Evolutionary conservation across 306 rosid species (phyloP), one percentile per base, ranked within the genome.

Genomic region (Glycyrrhiza uralensis): DNA sequence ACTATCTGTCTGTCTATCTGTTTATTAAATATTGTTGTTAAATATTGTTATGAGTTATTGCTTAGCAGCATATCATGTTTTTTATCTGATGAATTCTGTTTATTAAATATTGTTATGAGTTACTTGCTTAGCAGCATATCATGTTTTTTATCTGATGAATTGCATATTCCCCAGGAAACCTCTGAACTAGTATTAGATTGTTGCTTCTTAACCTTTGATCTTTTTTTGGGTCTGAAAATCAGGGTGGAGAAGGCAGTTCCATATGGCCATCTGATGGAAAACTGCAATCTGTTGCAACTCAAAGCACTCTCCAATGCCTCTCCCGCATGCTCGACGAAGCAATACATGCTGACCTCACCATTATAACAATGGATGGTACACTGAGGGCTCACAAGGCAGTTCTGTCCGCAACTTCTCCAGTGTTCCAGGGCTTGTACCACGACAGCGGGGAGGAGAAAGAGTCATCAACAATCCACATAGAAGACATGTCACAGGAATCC

Each of bases 251-350:
- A 66, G 59, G 86, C 44, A 80, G 44, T 66, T 83, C 92, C 49
- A 76, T 89, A 80, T 87, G 92, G 97, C 91, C 92, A 6, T 66
- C 55, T 32, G 86, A 82, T 18, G 89, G 89, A 73, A 55, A 58
- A 52, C 66, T 85, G 83, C 87, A 83, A 64, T 80, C 88, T 29
- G 59, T 87, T 52, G 81, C 92, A 44, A 68, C 79, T 51, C 83
- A 83, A 78, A 84, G 84, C 76, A 46, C 85, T 46, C 89, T 91
- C 22, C 76, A 62, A 44, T 87, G 90, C 82, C 89, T 92, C 65
- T 81, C 93, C 22, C 88, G 87, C 69, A 89, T 87, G 97, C 88
- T 89, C 30, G 85, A 84, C 1, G 97, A 92, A 52, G 84, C 69
- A 26, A 85, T 92, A 79, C 90, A 71, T 36, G 79, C 90, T 20